phyloP scores from a whole-genome alignment of 768 basidiomycete genomes.

The Cantharellus cinnabarinus region DNA sequence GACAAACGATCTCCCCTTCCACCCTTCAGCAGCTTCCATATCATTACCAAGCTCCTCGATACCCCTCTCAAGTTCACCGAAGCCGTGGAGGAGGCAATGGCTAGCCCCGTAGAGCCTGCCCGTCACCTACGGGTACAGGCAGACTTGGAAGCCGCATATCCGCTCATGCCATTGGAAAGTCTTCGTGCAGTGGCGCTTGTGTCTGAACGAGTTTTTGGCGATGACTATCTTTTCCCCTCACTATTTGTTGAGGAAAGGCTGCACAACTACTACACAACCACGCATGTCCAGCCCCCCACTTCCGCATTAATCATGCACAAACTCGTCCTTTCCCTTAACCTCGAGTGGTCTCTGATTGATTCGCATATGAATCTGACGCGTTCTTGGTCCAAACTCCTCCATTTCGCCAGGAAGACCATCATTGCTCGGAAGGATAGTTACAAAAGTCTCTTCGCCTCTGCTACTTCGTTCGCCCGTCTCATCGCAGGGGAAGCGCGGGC shows the following conservation, averaged over 20 bases:
- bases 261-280: conserved; percentile 12
- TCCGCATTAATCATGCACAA: conserved; percentile 24
- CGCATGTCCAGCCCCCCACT: conserved; percentile 11
- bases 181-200: conserved; percentile 41
- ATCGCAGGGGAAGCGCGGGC: conserved; percentile 47
- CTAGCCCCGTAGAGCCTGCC: conserved; percentile 49
- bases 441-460: conserved; percentile 28
- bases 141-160: conserved; percentile 28
- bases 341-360: conserved; percentile 71
- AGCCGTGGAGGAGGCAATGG: conserved; percentile 49
- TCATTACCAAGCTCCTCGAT: conserved; percentile 10
- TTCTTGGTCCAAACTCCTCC: conserved; percentile 57
- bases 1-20: conserved; percentile 8
- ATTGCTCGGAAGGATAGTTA: conserved; percentile 18
- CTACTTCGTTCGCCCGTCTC: conserved; percentile 40
- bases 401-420: conserved; percentile 36
- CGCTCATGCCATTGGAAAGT: conserved; percentile 41
- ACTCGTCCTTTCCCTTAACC: conserved; percentile 52
- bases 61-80: conserved; percentile 18
- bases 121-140: conserved; percentile 30
- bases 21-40: conserved; percentile 8
- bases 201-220: conserved; percentile 57
- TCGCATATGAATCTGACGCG: conserved; percentile 53
- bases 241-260: conserved; percentile 39
- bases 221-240: conserved; percentile 54